A percentile compares a stretch with the other conserved stretches of the same genome.
phyloP scores from a whole-genome alignment of 176 grass and related monocot genomes.

The Eragrostis nindensis region DNA sequence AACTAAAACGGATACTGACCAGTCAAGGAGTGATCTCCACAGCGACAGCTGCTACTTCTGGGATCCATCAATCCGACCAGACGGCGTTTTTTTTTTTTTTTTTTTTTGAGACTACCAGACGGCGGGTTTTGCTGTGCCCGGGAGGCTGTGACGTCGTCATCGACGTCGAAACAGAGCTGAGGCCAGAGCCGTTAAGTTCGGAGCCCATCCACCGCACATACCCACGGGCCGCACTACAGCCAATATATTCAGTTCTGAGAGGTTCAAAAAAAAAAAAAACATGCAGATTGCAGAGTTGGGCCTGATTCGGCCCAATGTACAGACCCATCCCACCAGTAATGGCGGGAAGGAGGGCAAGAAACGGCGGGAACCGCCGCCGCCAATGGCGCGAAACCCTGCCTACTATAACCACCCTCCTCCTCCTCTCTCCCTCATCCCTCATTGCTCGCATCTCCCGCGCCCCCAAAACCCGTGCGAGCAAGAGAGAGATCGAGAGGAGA shows the following conservation, averaged over 20 bases:
- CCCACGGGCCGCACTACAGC: too few relatives aligned
- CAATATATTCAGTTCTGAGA: too few relatives aligned
- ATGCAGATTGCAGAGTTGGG: too few relatives aligned
- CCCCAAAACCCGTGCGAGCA: slow-evolving; percentile 2
- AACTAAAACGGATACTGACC: neutral
- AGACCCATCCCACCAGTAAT: neutral
- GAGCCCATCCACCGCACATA: too few relatives aligned
- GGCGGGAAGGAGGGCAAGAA: slow-evolving; percentile 49
- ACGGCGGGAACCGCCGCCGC: slow-evolving; percentile 49
- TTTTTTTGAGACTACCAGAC: too few relatives aligned
- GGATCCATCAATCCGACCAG: neutral
- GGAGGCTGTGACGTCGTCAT: too few relatives aligned
- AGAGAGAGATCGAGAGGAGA: slow-evolving; percentile 30
- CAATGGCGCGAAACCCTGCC: slow-evolving; percentile 54
- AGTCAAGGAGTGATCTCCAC: neutral
- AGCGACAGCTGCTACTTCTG: neutral
- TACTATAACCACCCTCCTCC: slow-evolving; percentile 18
- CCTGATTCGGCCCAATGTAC: neutral
- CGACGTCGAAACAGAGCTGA: too few relatives aligned
- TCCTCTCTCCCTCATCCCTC: too few relatives aligned
- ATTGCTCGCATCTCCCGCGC: slow-evolving; percentile 9
- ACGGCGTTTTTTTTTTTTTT: too few relatives aligned
- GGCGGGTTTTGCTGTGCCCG: neutral
- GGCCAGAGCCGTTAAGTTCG: too few relatives aligned
- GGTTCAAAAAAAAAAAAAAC: too few relatives aligned